Evolutionary conservation across 768 basidiomycete genomes (phyloP), one percentile per base, ranked within the genome.

Genomic region (Boletus rubropictus): DNA sequence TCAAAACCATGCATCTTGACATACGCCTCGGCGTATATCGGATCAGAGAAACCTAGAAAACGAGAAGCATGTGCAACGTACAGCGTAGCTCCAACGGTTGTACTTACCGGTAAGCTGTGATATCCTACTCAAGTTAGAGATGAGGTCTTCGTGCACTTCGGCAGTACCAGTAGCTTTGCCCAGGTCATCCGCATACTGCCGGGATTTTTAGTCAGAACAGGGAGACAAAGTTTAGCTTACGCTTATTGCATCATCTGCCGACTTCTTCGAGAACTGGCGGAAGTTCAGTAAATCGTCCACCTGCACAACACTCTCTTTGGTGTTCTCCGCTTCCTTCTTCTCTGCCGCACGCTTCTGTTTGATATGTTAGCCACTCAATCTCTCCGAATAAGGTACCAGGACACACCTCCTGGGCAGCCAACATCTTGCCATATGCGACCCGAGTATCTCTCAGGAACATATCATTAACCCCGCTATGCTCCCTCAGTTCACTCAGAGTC

Each of bases 1-100:
- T 99, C 95, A 65, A 98, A 98, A 32, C 93, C 92, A 54, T 97
- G 90, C 68, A 98, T 90, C 66, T 93, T 95, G 55, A 98, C 94
- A 60, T 90, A 91, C 2, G 95, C 94, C 65, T 99, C 96, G 7
- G 94, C 94, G 58, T 98, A 98, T 52, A 99, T 91, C 10, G 95
- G 91, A 64, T 98, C 96, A 22, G 94, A 96, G 78, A 98, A 98
- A 27, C 95, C 93, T 83, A 56, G 36, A 28, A 20, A 42, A 39
- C 33, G 7, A 42, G 27, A 39, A 41, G 32, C 48, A 8, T 8
- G 24, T 25, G 21, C 18, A 22, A 25, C 3, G 9, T 12, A 6
- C 32, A 14, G 33, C 20, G 20, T 4, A 31, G 34, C 11, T 17
- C 18, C 11, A 24, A 33, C 21, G 15, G 17, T 37, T n/a, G 21